Evolutionary conservation across 2,329 filamentous ascomycete species (phyloP), one percentile per base, ranked within the genome.

Genomic region (Hortaea sp.): DNA sequence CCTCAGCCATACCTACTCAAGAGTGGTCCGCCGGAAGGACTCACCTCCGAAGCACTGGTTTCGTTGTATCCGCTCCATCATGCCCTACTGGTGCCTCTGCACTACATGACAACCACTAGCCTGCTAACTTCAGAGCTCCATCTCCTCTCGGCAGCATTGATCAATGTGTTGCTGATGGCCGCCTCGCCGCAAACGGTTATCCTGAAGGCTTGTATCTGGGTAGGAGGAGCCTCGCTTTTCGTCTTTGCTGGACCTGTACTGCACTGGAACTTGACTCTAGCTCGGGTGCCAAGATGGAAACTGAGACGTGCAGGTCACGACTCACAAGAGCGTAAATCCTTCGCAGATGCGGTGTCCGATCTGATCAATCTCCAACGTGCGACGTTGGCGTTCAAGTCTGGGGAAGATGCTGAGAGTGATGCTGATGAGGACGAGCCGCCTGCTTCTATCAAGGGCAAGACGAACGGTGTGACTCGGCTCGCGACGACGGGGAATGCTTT

Each of bases 281-380:
- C 90, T 43, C 77, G 90, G 47, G 86, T 97, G 12, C 92, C 92
- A 2, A 88, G 81, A 57, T 95, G 90, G 88, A 85, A 89, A 39
- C 89, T 97, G 57, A 77, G 80, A 56, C 78, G 81, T 46, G 68
- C 73, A 9, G 69, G 68, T 3, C 65, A 68, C 29, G 62, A 69
- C 13, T 65, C 68, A 32, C 64, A 63, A 52, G 65, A 68, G 43
- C 64, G 62, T 13, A 67, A 69, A 44, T 67, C 66, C 5, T 68
- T 74, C 30, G 52, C 73, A 6, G 62, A 69, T 45, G 59, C 64
- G 0, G 54, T 72, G 5, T 65, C 65, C 10, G 57, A 68, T 28
- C 49, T 64, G 9, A 59, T 62, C 39, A 57, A 62, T 38, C 44
- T 70, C 7, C 64, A 47, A 53, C 57, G 48, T 35, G 55, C 58